These are phyloP conservation scores for Kockovaella imperatae DNA, from an alignment of 768 basidiomycete species.

Conservation along the genomic window DNA sequence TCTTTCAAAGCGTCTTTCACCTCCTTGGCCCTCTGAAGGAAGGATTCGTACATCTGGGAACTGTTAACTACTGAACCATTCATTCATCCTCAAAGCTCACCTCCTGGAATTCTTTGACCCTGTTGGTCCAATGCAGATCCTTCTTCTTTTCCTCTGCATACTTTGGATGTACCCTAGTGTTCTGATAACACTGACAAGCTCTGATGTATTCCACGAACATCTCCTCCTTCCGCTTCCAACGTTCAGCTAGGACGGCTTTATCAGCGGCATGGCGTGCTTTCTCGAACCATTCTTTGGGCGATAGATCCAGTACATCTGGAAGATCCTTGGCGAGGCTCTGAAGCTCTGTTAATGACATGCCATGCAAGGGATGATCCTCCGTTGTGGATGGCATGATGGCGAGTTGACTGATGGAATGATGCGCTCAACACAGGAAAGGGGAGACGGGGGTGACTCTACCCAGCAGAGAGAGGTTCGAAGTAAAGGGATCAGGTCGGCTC, in stretches of 20 bases:
- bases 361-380: conserved; percentile 20
- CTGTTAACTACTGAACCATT: not conserved
- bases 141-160: conserved; percentile 14
- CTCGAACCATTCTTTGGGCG: conserved; percentile 35
- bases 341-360: conserved; percentile 13
- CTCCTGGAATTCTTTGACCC: conserved; percentile 35
- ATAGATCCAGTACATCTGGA: conserved; percentile 9
- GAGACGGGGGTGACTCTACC: no score
- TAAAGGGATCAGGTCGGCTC: no score
- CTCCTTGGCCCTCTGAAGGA: conserved; percentile 47
- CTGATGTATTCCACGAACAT: conserved; percentile 33
- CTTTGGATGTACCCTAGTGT: conserved; percentile 21
- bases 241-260: conserved; percentile 27
- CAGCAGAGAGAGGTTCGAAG: no score
- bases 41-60: conserved; percentile 26
- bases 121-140: conserved; percentile 19
- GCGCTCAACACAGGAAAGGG: no score
- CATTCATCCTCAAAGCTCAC: conserved; percentile 9
- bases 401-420: not conserved
- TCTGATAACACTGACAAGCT: conserved; percentile 20
- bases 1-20: conserved; percentile 51
- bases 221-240: conserved; percentile 30
- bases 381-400: conserved; percentile 24
- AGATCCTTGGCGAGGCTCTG: conserved; percentile 16
- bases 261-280: conserved; percentile 23